Percentiles rank a stretch among this genome's conserved stretches.
Conservation (phyloP, 177 flowering plant genomes). For the Vitis hybrid region DNA sequence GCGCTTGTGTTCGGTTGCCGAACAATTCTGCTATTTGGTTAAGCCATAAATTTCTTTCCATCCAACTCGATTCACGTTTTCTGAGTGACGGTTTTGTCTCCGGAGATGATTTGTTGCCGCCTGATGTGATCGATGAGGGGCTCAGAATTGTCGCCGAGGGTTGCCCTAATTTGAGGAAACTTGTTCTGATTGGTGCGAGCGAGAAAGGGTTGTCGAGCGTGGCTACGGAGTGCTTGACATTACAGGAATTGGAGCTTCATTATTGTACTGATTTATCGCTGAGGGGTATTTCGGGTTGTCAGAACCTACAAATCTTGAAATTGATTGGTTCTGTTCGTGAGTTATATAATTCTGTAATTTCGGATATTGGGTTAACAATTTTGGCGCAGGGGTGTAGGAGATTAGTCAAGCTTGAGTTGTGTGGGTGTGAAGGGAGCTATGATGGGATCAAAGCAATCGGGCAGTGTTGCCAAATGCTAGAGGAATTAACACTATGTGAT, state of each 20-base stretch:
- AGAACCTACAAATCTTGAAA: conserved; percentile 75
- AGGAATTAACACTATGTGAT: conserved; percentile 70
- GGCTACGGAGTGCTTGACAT: conserved; percentile 61
- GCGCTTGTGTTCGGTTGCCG: conserved; percentile 22
- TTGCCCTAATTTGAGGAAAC: conserved; percentile 68
- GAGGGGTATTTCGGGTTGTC: conserved; percentile 58
- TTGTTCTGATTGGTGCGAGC: conserved; percentile 54
- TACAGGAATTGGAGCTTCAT: conserved; percentile 88
- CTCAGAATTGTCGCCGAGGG: conserved; percentile 53
- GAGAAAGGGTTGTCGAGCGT: conserved; percentile 57
- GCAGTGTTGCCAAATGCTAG: conserved; percentile 89
- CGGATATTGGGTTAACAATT: conserved; percentile 88
- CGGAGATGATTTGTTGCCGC: conserved; percentile 40
- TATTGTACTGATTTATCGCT: conserved; percentile 57
- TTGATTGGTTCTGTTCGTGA: conserved; percentile 59
- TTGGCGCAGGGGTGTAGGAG: conserved; percentile 88
- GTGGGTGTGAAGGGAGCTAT: conserved; percentile 92
- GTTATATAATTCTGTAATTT: conserved; percentile 50
- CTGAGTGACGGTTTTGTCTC: neutral
- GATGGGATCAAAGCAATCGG: conserved; percentile 95
- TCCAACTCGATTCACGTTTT: conserved; percentile 24
- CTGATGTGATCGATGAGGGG: conserved; percentile 53
- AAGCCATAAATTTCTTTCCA: conserved; percentile 21
- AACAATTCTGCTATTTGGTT: conserved; percentile 28
- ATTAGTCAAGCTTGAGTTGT: conserved; percentile 79